A percentile compares a stretch with the other conserved stretches of the same genome.
Evolutionary conservation across 441 rosid genomes (phyloP).

Genomic region (Lepidium campestre): DNA sequence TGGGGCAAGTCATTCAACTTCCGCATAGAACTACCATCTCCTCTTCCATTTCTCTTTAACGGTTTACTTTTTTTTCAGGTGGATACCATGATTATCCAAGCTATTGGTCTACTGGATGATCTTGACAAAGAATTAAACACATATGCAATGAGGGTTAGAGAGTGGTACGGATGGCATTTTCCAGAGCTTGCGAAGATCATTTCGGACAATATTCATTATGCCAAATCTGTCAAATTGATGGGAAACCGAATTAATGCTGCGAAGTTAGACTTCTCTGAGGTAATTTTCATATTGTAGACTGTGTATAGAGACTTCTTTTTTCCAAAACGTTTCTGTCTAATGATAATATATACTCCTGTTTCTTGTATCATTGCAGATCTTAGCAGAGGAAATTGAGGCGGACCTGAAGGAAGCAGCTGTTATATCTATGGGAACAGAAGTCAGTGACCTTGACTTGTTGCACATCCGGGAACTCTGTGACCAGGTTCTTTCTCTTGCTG

Average conservation of each 20-base stretch:
- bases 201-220: slow-evolving; percentile 77
- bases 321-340: not conserved
- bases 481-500: slow-evolving; percentile 80
- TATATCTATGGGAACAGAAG: slow-evolving; percentile 95
- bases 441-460: slow-evolving; percentile 69
- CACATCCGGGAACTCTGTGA: slow-evolving; percentile 80
- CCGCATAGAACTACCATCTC: not conserved
- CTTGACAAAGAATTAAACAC: slow-evolving; percentile 91
- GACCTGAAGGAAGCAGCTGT: slow-evolving; percentile 78
- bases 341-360: not conserved
- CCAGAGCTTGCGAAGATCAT: slow-evolving; percentile 93
- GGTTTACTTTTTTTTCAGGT: slow-evolving; percentile 37
- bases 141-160: slow-evolving; percentile 88
- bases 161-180: slow-evolving; percentile 99
- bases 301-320: not conserved
- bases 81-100: slow-evolving; percentile 92
- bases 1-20: not conserved
- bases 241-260: slow-evolving; percentile 76
- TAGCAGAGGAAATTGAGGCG: slow-evolving; percentile 70
- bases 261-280: slow-evolving; percentile 89
- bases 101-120: slow-evolving; percentile 87
- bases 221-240: slow-evolving; percentile 81
- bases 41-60: not conserved
- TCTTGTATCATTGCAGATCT: slow-evolving; percentile 32
- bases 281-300: slow-evolving; percentile 4